phyloP scores from a whole-genome alignment of 306 rosid species.

The Gastrolobium villosum region DNA sequence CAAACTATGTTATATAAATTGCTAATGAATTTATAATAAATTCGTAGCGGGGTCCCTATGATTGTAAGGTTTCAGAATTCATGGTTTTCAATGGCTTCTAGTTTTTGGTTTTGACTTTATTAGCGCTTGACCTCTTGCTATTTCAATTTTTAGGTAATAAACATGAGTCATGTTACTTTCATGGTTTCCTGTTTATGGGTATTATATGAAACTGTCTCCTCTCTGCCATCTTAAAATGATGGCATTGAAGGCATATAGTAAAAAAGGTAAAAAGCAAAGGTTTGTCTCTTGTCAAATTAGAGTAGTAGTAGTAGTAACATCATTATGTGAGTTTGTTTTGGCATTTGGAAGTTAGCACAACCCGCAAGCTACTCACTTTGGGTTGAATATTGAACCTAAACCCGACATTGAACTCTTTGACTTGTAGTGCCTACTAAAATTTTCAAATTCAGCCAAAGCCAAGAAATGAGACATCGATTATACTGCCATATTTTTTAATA shows the following conservation, averaged over 20 bases:
- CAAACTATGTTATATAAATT: not conserved
- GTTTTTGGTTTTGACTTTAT: slow-evolving; percentile 33
- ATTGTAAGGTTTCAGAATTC: slow-evolving; percentile 11
- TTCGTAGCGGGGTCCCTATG: slow-evolving; percentile 16
- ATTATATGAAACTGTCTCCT: slow-evolving; percentile 20
- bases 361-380: slow-evolving; percentile 26
- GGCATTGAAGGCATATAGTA: not conserved
- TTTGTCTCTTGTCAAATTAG: slow-evolving; percentile 46
- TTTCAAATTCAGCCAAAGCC: slow-evolving; percentile 27
- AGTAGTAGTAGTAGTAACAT: not conserved
- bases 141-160: slow-evolving; percentile 18
- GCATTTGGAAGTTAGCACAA: slow-evolving; percentile 20
- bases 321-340: slow-evolving; percentile 25
- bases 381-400: slow-evolving; percentile 41
- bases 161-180: slow-evolving; percentile 8
- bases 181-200: slow-evolving; percentile 11
- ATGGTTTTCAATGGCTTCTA: slow-evolving; percentile 2
- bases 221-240: slow-evolving; percentile 21
- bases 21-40: not conserved
- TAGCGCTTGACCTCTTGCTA: slow-evolving; percentile 15
- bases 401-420: slow-evolving; percentile 35
- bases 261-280: slow-evolving; percentile 17
- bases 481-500: no score
- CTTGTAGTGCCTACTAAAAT: slow-evolving; percentile 31
- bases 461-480: no score